Evolutionary conservation across 495 filamentous ascomycete species (phyloP).

Genomic region (Penicillium samsonianum): DNA sequence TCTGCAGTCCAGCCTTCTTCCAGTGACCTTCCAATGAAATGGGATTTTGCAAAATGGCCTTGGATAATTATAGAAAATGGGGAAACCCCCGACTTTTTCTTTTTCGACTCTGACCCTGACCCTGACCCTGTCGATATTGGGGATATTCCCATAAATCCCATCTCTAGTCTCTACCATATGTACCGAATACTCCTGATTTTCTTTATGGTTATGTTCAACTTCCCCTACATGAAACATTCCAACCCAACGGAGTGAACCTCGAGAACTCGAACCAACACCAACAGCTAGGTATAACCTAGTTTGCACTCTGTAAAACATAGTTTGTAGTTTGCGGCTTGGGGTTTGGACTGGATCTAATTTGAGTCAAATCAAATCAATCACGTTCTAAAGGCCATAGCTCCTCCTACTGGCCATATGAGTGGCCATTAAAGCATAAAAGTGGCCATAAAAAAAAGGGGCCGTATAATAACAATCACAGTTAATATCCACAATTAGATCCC

Average conservation of each 20-base stretch:
- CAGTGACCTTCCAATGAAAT: neutral
- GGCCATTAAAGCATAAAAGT: conserved; percentile 4
- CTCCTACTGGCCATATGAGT: neutral
- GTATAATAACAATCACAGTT: conserved; percentile 5
- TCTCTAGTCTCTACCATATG: neutral
- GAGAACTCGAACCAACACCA: neutral
- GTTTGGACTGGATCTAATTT: conserved; percentile 2
- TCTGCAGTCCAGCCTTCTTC: neutral
- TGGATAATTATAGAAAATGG: conserved; percentile 6
- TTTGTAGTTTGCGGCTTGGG: neutral
- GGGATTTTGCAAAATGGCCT: too few species aligned
- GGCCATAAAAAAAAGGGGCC: conserved; percentile 10
- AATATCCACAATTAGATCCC: conserved; percentile 8
- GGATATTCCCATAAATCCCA: neutral
- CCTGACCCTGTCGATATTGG: neutral
- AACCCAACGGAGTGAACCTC: neutral
- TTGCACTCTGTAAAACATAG: neutral
- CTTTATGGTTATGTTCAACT: neutral
- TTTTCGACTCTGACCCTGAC: neutral
- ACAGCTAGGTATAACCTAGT: neutral
- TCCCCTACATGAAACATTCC: neutral
- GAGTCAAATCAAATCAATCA: conserved; percentile 6
- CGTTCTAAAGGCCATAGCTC: conserved; percentile 10
- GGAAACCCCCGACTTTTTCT: neutral
- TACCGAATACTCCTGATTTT: neutral